Percentiles rank a stretch among this genome's conserved stretches.
Evolutionary conservation across 768 basidiomycete species (phyloP).

Genomic region (Suillus americanus): DNA sequence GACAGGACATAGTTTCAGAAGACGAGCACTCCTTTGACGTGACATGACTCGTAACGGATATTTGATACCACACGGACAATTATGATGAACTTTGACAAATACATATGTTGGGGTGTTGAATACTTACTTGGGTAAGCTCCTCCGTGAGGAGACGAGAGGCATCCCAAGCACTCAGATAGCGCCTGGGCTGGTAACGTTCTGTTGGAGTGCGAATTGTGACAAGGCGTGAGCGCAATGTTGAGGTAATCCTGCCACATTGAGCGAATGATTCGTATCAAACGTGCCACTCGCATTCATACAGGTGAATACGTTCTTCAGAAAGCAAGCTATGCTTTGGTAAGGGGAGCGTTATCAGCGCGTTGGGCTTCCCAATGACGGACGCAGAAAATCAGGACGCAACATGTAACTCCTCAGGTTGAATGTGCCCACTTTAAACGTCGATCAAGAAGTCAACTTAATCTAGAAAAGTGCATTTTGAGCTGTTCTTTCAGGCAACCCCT

Average conservation of each 20-base stretch:
- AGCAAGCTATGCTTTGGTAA: not conserved
- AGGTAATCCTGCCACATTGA: not conserved
- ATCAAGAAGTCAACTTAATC: no score
- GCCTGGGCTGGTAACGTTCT: not conserved
- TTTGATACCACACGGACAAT: not conserved
- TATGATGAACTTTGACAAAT: not conserved
- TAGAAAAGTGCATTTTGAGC: no score
- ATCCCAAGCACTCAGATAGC: slow-evolving; percentile 17
- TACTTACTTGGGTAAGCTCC: slow-evolving; percentile 31
- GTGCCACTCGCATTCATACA: not conserved
- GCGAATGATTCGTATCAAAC: not conserved
- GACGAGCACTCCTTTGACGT: slow-evolving; percentile 36
- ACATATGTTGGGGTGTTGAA: not conserved
- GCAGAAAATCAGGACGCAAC: not conserved
- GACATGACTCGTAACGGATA: slow-evolving; percentile 1
- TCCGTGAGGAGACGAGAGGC: slow-evolving; percentile 38
- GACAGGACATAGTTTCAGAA: not conserved
- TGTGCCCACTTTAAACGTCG: no score
- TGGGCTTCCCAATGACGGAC: not conserved
- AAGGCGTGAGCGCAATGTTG: not conserved
- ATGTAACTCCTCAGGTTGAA: not conserved
- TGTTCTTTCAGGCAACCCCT: no score
- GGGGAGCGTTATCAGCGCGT: not conserved
- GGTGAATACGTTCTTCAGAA: not conserved
- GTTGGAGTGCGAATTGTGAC: not conserved